phyloP scores from a whole-genome alignment of 1,139 yeast species.

The Candida pseudoviswanathii region DNA sequence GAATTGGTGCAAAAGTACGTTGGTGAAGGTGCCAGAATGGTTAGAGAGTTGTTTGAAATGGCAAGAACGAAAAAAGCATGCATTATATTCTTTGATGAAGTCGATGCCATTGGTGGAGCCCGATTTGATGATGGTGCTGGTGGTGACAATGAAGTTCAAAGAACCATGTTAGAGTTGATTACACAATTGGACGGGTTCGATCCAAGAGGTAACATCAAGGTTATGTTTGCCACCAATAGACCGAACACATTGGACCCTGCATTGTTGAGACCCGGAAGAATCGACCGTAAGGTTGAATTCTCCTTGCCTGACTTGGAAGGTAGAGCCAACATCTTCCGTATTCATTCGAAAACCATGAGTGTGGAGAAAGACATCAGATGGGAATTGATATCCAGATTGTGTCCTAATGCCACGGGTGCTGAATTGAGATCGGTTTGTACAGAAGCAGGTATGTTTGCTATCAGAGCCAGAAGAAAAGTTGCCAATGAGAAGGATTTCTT shows the following conservation, averaged over 20 bases:
- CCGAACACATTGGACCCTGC: slow-evolving; percentile 99
- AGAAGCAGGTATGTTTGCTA: slow-evolving; percentile 99
- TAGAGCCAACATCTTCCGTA: slow-evolving; percentile 93
- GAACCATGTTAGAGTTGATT: slow-evolving; percentile 97
- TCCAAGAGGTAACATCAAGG: slow-evolving; percentile 97
- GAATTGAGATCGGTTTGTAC: slow-evolving; percentile 95
- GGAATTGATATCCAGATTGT: slow-evolving; percentile 94
- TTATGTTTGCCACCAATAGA: slow-evolving; percentile 98
- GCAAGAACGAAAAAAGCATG: slow-evolving; percentile 98
- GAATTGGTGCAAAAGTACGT: slow-evolving; percentile 97
- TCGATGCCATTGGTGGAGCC: slow-evolving; percentile 98
- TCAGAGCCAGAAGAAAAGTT: slow-evolving; percentile 95
- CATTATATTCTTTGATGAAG: slow-evolving; percentile 93
- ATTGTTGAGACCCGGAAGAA: slow-evolving; percentile 94
- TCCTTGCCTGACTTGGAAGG: slow-evolving; percentile 96
- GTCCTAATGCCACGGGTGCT: slow-evolving; percentile 99
- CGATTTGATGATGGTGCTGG: slow-evolving; percentile 99
- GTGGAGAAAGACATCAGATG: slow-evolving; percentile 96
- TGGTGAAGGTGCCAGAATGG: slow-evolving; percentile 99
- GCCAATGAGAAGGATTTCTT: slow-evolving; percentile 97
- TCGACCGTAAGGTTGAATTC: slow-evolving; percentile 97
- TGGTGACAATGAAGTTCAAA: slow-evolving; percentile 97
- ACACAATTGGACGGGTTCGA: slow-evolving; percentile 98
- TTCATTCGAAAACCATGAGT: slow-evolving; percentile 96
- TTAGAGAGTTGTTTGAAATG: slow-evolving; percentile 96